Base-by-base conservation (phyloP, 2,329 filamentous ascomycete species). In the Shiraia bambusicola region DNA sequence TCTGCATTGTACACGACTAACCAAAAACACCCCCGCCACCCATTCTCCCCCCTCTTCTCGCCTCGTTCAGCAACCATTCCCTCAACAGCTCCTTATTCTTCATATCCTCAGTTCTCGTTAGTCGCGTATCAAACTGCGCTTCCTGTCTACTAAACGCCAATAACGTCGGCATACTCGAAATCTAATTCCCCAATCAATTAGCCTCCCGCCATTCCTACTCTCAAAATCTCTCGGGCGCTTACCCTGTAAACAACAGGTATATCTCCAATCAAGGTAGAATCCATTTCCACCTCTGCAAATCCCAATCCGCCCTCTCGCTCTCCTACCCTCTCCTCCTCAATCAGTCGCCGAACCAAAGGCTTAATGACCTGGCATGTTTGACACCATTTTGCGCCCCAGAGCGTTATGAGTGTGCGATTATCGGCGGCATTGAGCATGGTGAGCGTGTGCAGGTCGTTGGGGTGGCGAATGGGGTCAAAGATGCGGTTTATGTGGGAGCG, bases 321-420 rank as follows among this genome's bases (percentile, higher is more conserved):
- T 1, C 75, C 75, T 0, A 73, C 54, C 1, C 69, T 63, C 30
- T 74, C 72, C 22, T 69, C 60, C 37, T 72, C 65, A 19, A 78
- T 66, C 25, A 77, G 52, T 2, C 59, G 48, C n/a, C 57, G 59
- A 8, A 77, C 37, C 4, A 76, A 46, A 1, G 74, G 73, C 8
- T 68, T 66, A 4, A 76, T 61, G 8, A 60, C 54, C 16, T 69
- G 66, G 56, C 73, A 76, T 4, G 69, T 70, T 1, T 64, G 56
- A 46, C 72, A 74, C 71, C 73, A 78, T 3, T 69, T 69, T 2
- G 76, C 72, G 28, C 68, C 74, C 75, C 75, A 78, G 9, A 77
- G 58, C 0, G 76, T 78, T 31, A 78, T 67, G 1, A 78, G 57
- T 0, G 74, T 66, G 7, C 65, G 61, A 29, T 72, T 69, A 10